Percentiles rank a stretch among this genome's conserved stretches.
These are phyloP conservation scores for Diplocarpon mali DNA, from an alignment of 2,329 filamentous ascomycete genomes.

Conservation along the genomic window DNA sequence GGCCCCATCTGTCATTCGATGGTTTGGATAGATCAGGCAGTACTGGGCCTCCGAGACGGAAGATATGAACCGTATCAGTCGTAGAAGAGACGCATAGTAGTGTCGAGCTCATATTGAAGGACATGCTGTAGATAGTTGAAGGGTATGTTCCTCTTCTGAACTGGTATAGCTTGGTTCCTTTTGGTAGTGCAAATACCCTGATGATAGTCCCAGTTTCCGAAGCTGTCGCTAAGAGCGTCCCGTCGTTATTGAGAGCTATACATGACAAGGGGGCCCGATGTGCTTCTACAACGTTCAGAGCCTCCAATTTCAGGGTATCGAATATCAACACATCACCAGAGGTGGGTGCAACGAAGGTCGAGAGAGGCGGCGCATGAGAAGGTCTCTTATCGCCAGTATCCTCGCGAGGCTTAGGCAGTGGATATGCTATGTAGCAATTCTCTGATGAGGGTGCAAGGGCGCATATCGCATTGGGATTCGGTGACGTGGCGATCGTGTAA, in stretches of 20 bases:
- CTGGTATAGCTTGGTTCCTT: slow-evolving; percentile 87
- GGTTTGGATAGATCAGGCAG: slow-evolving; percentile 26
- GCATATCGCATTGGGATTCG: slow-evolving; percentile 85
- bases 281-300: slow-evolving; percentile 90
- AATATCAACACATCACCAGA: slow-evolving; percentile 90
- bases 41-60: slow-evolving; percentile 55
- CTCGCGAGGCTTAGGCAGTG: slow-evolving; percentile 64
- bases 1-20: slow-evolving; percentile 17
- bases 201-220: slow-evolving; percentile 98
- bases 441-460: slow-evolving; percentile 89
- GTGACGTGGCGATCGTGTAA: slow-evolving; percentile 85
- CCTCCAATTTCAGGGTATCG: slow-evolving; percentile 78
- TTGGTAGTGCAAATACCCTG: slow-evolving; percentile 84
- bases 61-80: slow-evolving; percentile 93
- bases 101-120: slow-evolving; percentile 90
- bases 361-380: slow-evolving; percentile 72
- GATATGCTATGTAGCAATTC: slow-evolving; percentile 91
- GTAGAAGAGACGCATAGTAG: slow-evolving; percentile 91
- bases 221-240: slow-evolving; percentile 82
- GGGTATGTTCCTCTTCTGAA: slow-evolving; percentile 94
- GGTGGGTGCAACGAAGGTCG: slow-evolving; percentile 70
- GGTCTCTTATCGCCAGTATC: slow-evolving; percentile 48
- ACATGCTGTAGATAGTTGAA: slow-evolving; percentile 96
- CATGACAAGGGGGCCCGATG: slow-evolving; percentile 85
- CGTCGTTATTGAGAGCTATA: slow-evolving; percentile 85